Conservation (phyloP, 495 filamentous ascomycete genomes). For the Hypoxylon fuscum region DNA sequence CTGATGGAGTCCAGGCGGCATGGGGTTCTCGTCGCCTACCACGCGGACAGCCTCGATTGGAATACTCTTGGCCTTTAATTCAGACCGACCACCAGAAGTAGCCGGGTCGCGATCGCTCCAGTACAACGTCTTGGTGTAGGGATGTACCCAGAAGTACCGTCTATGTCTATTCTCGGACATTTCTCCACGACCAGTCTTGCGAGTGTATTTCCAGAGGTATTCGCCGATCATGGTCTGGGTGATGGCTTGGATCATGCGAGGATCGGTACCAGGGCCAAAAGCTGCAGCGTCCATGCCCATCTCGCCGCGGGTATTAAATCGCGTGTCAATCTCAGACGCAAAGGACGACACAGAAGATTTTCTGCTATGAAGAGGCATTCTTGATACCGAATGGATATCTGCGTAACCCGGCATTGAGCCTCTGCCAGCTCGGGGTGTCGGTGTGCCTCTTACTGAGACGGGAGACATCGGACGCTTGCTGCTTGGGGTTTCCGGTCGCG, state of each 20-base stretch:
- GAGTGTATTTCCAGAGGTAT: constrained; percentile 98
- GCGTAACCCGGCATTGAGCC: constrained; percentile 46
- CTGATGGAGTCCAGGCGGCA: constrained; percentile 91
- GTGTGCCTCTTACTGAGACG: constrained; percentile 45
- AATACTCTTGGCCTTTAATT: constrained; percentile 92
- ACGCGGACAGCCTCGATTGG: constrained; percentile 92
- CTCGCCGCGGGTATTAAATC: constrained; percentile 78
- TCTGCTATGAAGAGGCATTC: constrained; percentile 56
- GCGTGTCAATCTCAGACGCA: constrained; percentile 87
- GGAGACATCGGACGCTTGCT: constrained; percentile 51
- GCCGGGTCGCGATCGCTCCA: constrained; percentile 94
- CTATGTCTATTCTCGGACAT: constrained; percentile 89
- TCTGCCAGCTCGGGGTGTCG: constrained; percentile 50
- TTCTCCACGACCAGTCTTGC: constrained; percentile 84
- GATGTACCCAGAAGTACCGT: constrained; percentile 99
- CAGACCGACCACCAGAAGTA: constrained; percentile 75
- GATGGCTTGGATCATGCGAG: constrained; percentile 98
- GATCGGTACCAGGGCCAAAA: constrained; percentile 76
- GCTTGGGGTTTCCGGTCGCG: constrained; percentile 78
- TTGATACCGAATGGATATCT: constrained; percentile 53
- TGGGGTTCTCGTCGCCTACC: constrained; percentile 94
- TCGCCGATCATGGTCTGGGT: constrained; percentile 99
- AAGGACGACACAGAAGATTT: constrained; percentile 95
- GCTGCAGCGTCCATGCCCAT: constrained; percentile 66
- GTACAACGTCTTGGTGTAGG: constrained; percentile 95